phyloP scores from a whole-genome alignment of 441 rosid genomes.

The Arabidopsis lyrata region DNA sequence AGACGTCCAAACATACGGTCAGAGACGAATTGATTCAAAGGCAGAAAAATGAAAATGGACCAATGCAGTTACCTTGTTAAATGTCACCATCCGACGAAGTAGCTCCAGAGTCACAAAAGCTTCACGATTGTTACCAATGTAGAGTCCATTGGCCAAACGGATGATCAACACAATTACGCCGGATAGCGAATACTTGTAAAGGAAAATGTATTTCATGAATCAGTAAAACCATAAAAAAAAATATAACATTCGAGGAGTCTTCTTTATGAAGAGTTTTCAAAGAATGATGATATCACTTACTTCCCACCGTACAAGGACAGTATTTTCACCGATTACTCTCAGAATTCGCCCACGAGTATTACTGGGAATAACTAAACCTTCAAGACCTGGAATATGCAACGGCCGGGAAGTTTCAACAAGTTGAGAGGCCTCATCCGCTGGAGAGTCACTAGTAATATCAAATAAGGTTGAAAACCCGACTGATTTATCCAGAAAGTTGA shows the following conservation, averaged over 20 bases:
- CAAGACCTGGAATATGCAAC: conserved; percentile 80
- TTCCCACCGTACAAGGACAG: conserved; percentile 98
- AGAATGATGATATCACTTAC: conserved; percentile 52
- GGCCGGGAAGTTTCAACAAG: conserved; percentile 73
- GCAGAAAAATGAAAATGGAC: conserved; percentile 22
- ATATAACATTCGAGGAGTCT: conserved; percentile 6
- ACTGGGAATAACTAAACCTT: conserved; percentile 80
- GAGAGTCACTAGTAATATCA: conserved; percentile 67
- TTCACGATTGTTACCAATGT: conserved; percentile 65
- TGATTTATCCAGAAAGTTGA: conserved; percentile 86
- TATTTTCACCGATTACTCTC: conserved; percentile 66
- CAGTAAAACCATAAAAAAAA: conserved; percentile 35
- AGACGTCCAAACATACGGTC: conserved; percentile 13
- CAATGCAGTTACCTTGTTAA: conserved; percentile 66
- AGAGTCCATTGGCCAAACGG: conserved; percentile 75
- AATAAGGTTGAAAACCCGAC: conserved; percentile 84
- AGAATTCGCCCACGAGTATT: conserved; percentile 78
- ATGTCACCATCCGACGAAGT: conserved; percentile 81
- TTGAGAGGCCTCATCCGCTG: conserved; percentile 62
- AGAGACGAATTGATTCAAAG: conserved; percentile 17
- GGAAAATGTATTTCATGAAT: conserved; percentile 33
- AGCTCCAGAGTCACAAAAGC: conserved; percentile 72
- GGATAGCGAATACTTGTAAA: conserved; percentile 67
- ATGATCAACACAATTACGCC: conserved; percentile 79
- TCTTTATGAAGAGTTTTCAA: not conserved